Evolutionary conservation across 1,139 yeast genomes (phyloP).

Genomic region (Diutina scorzettiae): DNA sequence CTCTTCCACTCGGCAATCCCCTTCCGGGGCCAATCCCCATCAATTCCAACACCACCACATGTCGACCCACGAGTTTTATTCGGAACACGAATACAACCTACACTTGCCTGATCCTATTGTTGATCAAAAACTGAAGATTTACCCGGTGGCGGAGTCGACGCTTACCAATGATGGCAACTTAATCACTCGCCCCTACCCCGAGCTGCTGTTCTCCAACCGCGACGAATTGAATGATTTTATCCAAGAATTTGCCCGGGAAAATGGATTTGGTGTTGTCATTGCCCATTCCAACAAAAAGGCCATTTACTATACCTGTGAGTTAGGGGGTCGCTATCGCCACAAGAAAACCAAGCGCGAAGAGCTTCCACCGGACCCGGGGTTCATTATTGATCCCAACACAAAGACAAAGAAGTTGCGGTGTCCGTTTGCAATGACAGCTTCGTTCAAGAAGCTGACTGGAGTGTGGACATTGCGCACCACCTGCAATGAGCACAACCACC

Average conservation of each 20-base stretch:
- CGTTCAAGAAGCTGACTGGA: constrained; percentile 35
- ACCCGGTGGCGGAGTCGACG: constrained; percentile 36
- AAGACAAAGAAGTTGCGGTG: constrained; percentile 44
- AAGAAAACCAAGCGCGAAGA: constrained; percentile 24
- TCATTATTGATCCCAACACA: constrained; percentile 15
- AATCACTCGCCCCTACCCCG: constrained; percentile 44
- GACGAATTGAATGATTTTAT: constrained; percentile 43
- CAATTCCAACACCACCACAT: constrained; percentile 13
- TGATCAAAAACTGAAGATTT: constrained; percentile 33
- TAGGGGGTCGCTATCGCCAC: constrained; percentile 46
- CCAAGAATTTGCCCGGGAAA: constrained; percentile 44
- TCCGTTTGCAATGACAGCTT: constrained; percentile 49
- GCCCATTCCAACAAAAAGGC: constrained; percentile 50
- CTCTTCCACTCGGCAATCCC: neutral
- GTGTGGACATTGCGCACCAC: constrained; percentile 44
- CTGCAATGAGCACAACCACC: constrained; percentile 48
- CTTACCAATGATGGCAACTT: constrained; percentile 39
- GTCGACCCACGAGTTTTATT: constrained; percentile 16
- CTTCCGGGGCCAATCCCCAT: neutral
- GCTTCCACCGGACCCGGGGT: constrained; percentile 9
- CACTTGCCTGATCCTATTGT: constrained; percentile 39
- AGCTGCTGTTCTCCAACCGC: constrained; percentile 38
- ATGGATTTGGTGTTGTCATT: constrained; percentile 49
- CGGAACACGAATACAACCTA: constrained; percentile 33
- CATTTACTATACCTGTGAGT: constrained; percentile 49